Conservation (phyloP, 192 early-diverging fungal genomes). For the Backusella macrospora region DNA sequence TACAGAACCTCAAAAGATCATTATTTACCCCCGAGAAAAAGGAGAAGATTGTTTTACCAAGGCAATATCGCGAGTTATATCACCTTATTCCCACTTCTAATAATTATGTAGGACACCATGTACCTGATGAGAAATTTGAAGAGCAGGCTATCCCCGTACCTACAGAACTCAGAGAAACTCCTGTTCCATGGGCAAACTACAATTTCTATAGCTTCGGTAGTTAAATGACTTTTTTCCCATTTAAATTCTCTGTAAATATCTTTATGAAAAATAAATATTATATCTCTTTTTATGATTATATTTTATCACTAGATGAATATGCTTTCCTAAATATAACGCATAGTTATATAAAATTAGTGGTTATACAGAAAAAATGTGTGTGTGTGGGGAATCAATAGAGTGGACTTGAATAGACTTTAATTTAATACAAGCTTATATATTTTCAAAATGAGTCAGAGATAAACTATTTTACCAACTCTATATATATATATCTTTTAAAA, state of each 20-base stretch:
- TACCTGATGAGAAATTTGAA: constrained; percentile 31
- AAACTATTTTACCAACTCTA: too few relatives aligned
- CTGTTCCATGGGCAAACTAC: constrained; percentile 32
- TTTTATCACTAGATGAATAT: too few relatives aligned
- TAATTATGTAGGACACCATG: not conserved
- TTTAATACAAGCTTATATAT: too few relatives aligned
- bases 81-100: constrained; percentile 26
- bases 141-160: constrained; percentile 24
- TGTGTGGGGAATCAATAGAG: too few relatives aligned
- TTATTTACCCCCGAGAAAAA: not conserved
- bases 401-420: too few relatives aligned
- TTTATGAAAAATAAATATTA: not conserved
- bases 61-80: constrained; percentile 12
- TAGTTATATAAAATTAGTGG: too few relatives aligned
- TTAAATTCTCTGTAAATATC: not conserved
- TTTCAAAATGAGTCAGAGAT: too few relatives aligned
- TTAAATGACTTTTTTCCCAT: too few relatives aligned
- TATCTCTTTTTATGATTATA: too few relatives aligned
- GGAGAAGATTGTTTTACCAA: not conserved
- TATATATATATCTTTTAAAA: too few relatives aligned
- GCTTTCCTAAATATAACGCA: too few relatives aligned
- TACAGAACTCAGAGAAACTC: constrained; percentile 17
- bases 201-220: constrained; percentile 36
- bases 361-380: too few relatives aligned
- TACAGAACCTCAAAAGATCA: not conserved